phyloP scores from a whole-genome alignment of 805 yeast species.

The Myxozyma vanderwaltii region DNA sequence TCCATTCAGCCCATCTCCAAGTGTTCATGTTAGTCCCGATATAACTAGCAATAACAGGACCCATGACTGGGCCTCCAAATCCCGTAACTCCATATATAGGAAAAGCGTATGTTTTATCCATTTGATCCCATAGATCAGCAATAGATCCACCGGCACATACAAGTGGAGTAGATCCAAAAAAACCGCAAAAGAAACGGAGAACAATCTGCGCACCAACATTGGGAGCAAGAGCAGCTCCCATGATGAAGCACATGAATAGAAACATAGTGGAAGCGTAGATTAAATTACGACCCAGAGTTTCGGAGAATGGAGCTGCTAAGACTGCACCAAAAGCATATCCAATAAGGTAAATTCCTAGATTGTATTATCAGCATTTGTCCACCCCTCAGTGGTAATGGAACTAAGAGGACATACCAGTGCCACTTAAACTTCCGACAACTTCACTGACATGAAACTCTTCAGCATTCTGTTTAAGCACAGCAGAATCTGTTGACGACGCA shows the following conservation, averaged over 20 bases:
- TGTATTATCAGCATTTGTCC: neutral
- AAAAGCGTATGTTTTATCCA: slow-evolving; percentile 29
- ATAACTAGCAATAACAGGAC: slow-evolving; percentile 68
- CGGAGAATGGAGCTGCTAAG: slow-evolving; percentile 62
- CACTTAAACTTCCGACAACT: slow-evolving; percentile 22
- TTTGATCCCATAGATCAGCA: slow-evolving; percentile 61
- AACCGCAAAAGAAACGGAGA: slow-evolving; percentile 73
- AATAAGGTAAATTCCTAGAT: slow-evolving; percentile 51
- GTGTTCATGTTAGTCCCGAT: slow-evolving; percentile 56
- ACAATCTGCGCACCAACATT: slow-evolving; percentile 64
- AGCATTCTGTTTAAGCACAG: slow-evolving; percentile 21
- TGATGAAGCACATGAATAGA: slow-evolving; percentile 31
- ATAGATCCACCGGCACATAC: slow-evolving; percentile 87
- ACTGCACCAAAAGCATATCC: slow-evolving; percentile 56
- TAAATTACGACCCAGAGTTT: slow-evolving; percentile 67
- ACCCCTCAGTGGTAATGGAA: neutral
- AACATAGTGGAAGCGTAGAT: slow-evolving; percentile 54
- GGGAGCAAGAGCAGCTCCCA: slow-evolving; percentile 47
- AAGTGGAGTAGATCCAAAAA: slow-evolving; percentile 78
- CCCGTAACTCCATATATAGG: slow-evolving; percentile 32
- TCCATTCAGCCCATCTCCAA: slow-evolving; percentile 81
- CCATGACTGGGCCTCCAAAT: slow-evolving; percentile 66
- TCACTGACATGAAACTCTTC: slow-evolving; percentile 24
- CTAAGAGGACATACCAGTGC: slow-evolving; percentile 12
- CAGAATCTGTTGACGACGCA: slow-evolving; percentile 26